Percentiles rank a stretch among this genome's conserved stretches.
Conservation (phyloP, 2,329 filamentous ascomycete species). For the Clonostachys rosea region DNA sequence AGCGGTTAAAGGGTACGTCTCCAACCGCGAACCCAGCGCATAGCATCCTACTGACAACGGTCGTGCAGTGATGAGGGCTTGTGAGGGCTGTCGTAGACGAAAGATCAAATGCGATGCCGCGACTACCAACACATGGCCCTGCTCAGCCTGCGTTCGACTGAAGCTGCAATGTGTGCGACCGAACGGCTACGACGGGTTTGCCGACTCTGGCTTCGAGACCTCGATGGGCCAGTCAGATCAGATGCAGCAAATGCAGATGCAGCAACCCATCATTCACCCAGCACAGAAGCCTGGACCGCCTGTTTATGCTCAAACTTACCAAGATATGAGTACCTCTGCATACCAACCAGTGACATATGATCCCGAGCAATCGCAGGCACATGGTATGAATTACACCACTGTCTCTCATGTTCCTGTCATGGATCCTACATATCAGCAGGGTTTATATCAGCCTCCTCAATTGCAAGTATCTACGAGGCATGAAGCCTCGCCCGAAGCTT, state of each 20-base stretch:
- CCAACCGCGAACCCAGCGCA: not conserved
- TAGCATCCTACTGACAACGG: not conserved
- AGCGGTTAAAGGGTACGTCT: slow-evolving; percentile 79
- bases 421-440: slow-evolving; percentile 42
- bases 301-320: slow-evolving; percentile 47
- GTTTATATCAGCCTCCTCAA: slow-evolving; percentile 35
- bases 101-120: slow-evolving; percentile 99
- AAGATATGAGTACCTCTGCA: slow-evolving; percentile 31
- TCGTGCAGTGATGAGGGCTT: slow-evolving; percentile 83
- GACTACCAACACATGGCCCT: slow-evolving; percentile 96
- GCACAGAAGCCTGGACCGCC: slow-evolving; percentile 30
- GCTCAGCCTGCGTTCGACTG: slow-evolving; percentile 84
- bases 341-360: slow-evolving; percentile 47
- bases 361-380: slow-evolving; percentile 29
- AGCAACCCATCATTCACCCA: slow-evolving; percentile 34
- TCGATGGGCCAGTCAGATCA: slow-evolving; percentile 21
- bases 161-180: slow-evolving; percentile 93
- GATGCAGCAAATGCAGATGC: slow-evolving; percentile 46
- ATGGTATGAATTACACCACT: slow-evolving; percentile 48
- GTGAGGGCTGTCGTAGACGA: slow-evolving; percentile 87
- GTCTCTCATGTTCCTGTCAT: slow-evolving; percentile 43
- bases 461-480: slow-evolving; percentile 19
- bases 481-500: slow-evolving; percentile 39
- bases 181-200: slow-evolving; percentile 60
- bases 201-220: slow-evolving; percentile 23